A percentile compares a stretch with the other conserved stretches of the same genome.
phyloP scores from a whole-genome alignment of 2,329 filamentous ascomycete genomes.

The Alternaria novae-zelandiae region DNA sequence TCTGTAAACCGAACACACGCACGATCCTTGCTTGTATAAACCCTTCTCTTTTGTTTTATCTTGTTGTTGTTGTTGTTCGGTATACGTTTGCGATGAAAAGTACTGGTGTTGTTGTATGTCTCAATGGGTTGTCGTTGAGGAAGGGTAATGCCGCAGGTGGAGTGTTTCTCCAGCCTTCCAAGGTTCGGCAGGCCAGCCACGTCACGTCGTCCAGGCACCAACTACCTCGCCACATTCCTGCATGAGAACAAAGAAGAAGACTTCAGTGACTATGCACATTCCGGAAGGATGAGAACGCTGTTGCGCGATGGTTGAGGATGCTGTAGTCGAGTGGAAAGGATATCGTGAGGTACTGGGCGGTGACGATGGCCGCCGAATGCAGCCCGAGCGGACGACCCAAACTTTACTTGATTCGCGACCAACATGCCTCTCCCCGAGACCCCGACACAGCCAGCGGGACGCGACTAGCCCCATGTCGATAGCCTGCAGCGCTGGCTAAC shows the following conservation, averaged over 20 bases:
- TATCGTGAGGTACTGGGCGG: neutral
- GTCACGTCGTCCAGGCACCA: neutral
- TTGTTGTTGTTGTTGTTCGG: neutral
- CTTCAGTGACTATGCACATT: neutral
- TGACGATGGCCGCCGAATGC: neutral
- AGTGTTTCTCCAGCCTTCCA: too few relatives aligned
- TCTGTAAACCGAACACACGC: neutral
- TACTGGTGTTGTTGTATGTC: neutral
- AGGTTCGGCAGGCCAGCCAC: neutral
- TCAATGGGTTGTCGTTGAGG: neutral
- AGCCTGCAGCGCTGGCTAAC: neutral
- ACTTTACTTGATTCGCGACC: neutral
- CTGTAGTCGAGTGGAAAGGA: neutral
- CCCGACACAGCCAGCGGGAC: neutral
- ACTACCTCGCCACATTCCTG: neutral
- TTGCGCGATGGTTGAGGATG: neutral
- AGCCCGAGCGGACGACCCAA: neutral
- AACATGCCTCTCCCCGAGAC: neutral
- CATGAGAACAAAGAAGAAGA: neutral
- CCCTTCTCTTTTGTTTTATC: neutral
- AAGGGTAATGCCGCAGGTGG: neutral
- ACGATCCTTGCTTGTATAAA: neutral
- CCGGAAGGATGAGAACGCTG: neutral
- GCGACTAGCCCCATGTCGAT: neutral
- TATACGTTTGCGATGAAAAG: neutral